A percentile compares a stretch with the other conserved stretches of the same genome.
phyloP scores from a whole-genome alignment of 2,329 filamentous ascomycete species.

The Sclerotinia nivalis region DNA sequence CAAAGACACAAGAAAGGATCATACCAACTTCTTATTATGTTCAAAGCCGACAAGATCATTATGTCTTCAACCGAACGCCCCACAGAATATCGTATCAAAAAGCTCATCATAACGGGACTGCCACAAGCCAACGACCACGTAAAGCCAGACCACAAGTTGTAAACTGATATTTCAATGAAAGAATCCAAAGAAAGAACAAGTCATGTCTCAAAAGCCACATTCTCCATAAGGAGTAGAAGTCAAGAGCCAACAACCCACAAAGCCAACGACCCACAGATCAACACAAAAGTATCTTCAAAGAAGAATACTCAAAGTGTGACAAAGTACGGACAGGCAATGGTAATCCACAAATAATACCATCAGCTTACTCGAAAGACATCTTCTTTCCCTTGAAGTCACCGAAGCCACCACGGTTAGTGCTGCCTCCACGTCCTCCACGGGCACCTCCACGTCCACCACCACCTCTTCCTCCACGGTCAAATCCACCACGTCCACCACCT shows the following conservation, averaged over 20 bases:
- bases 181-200: conserved; percentile 23
- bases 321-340: conserved; percentile 33
- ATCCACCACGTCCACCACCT: conserved; percentile 41
- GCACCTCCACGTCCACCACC: conserved; percentile 47
- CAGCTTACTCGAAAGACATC: conserved; percentile 45
- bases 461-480: conserved; percentile 43
- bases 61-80: conserved; percentile 37
- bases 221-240: conserved; percentile 41
- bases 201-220: conserved; percentile 43
- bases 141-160: conserved; percentile 41
- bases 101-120: conserved; percentile 32
- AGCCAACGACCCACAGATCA: conserved; percentile 42
- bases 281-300: conserved; percentile 26
- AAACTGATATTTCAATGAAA: conserved; percentile 15
- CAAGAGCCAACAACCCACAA: conserved; percentile 45
- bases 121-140: conserved; percentile 42
- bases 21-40: conserved; percentile 40
- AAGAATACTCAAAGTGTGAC: conserved; percentile 35
- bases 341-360: conserved; percentile 27
- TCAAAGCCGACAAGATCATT: conserved; percentile 39
- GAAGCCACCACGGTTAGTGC: conserved; percentile 56
- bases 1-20: conserved; percentile 38
- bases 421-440: conserved; percentile 45
- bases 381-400: conserved; percentile 60
- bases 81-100: conserved; percentile 35